Evolutionary conservation across 768 basidiomycete species (phyloP), one percentile per base, ranked within the genome.

Genomic region (Tricholoma sp.): DNA sequence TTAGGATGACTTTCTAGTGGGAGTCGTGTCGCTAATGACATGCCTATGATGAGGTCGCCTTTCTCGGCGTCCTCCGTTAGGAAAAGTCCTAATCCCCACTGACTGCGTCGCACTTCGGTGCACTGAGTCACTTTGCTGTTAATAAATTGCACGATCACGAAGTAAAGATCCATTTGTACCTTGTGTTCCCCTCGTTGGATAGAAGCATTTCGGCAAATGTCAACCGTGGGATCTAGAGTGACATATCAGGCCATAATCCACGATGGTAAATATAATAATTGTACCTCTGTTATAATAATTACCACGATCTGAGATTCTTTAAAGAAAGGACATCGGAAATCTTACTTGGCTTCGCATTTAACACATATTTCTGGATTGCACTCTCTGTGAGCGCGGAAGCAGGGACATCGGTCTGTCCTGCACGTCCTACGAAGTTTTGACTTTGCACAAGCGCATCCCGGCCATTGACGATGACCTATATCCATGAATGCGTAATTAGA

Each of bases 321-420:
- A 50, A 50, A 41, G 37, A 50, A 27, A 27, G 8, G 22, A 54
- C 21, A 10, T 21, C 21, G 49, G 32, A 12, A 56, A 6, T 7
- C 76, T 61, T 45, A 84, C 83, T 66, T 76, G 54, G 78, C 73
- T 59, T 74, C 70, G 64, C 86, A 86, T 11, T 71, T 71, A 10
- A 62, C 5, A 59, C 89, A 91, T 8, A 88, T 57, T 34, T 83
- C 82, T 2, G 86, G 85, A 66, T 89, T 86, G 57, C 89, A 91
- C 66, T 90, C 89, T 34, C 83, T 74, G 8, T 71, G 64, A 0
- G 75, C 71, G 19, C 62, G 67, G 50, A 69, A 72, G 64, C 88
- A 91, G 8, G 78, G 75, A 61, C 88, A 90, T 4, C 69, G 69
- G 12, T 64, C 60, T 2, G 69, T 77, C n/a, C 65, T 67, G 68